Conservation (phyloP, 2,329 filamentous ascomycete genomes). For the Colletotrichum nymphaeae region DNA sequence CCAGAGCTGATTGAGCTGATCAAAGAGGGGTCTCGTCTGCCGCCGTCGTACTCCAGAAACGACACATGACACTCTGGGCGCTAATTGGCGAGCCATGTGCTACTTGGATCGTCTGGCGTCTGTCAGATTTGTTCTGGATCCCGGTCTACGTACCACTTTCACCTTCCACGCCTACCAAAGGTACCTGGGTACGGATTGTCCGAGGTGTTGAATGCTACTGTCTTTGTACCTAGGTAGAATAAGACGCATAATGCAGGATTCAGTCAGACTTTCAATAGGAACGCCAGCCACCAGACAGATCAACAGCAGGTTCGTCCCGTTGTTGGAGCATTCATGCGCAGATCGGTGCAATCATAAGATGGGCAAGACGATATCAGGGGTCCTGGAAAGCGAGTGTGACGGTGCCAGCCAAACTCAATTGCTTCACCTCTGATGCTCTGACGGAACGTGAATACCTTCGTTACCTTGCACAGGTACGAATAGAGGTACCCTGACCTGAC, state of each 20-base stretch:
- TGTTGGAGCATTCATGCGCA: background rate
- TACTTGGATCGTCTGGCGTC: background rate
- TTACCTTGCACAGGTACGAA: background rate
- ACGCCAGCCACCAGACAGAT: background rate
- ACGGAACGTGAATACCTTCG: background rate
- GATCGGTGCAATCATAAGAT: background rate
- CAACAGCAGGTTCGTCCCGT: background rate
- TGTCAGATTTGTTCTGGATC: background rate
- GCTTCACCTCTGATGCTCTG: background rate
- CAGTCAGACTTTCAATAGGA: background rate
- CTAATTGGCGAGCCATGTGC: conserved; percentile 6
- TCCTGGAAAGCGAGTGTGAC: background rate
- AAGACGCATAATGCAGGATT: background rate
- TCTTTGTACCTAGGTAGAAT: background rate
- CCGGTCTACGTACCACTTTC: background rate
- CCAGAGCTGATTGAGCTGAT: background rate
- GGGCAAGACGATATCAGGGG: background rate
- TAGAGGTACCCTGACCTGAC: background rate
- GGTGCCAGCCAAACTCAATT: conserved; percentile 3
- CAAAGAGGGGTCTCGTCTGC: background rate
- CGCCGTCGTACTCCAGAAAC: background rate
- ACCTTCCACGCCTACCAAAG: too few species aligned
- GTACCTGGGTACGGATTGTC: background rate
- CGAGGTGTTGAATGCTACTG: background rate
- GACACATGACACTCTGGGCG: background rate